Base-by-base conservation (phyloP, 148 eudicot genomes). In the Pouteria glomerata region DNA sequence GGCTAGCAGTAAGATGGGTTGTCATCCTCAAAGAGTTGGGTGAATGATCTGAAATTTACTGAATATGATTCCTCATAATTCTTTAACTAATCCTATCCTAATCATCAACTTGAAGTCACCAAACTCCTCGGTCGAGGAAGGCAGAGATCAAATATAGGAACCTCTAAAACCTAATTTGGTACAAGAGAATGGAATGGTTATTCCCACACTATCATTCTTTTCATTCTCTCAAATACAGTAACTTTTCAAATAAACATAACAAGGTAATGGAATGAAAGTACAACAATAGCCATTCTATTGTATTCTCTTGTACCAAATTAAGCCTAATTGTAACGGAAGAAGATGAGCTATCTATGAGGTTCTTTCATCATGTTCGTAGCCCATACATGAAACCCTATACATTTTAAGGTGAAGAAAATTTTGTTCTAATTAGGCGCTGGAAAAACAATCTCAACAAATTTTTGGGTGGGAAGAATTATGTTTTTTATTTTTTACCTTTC, bases 31-130 rank as follows among this genome's bases (percentile, higher is more conserved):
- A 47, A 44, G 67, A 30, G 31, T 47, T 58, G 74, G 47, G 44
- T 48, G 23, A 15, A 57, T 60, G 56, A 45, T 71, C 6, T 44
- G 30, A 60, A 12, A 30, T 47, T 33, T 1, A 45, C 13, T 47
- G 15, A 50, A 33, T 61, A 72, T 45, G 66, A 42, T 45, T 61
- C 55, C 74, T 59, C 76, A 63, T 51, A 73, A 47, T 24, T 47
- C 37, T 50, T 21, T 18, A 73, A 52, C 59, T 48, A 72, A 61
- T 63, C 45, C 48, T 57, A 26, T 55, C 51, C 39, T 30, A 8
- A 56, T 24, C 63, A 47, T 4, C 16, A 50, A 62, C 23, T 47
- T 73, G 68, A 53, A 48, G 27, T 73, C 45, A 39, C 58, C 12
- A 8, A 63, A 50, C 21, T 47, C 69, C 1, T 39, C 33, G 29